Evolutionary conservation across 2,329 filamentous ascomycete genomes (phyloP), one percentile per base, ranked within the genome.

Genomic region (Colletotrichum eremochloae): DNA sequence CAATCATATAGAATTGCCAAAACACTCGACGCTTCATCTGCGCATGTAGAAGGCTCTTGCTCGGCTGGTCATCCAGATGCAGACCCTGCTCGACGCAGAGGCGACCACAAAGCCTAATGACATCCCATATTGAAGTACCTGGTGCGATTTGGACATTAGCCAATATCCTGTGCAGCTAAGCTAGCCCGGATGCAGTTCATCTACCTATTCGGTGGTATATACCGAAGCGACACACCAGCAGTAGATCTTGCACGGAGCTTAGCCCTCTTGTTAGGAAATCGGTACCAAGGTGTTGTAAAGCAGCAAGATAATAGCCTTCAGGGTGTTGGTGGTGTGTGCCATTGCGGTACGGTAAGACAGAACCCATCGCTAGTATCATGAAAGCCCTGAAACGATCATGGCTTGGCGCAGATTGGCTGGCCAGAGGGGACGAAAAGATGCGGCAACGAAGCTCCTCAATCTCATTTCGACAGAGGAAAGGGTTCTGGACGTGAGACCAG

Each of bases 1-100:
- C 83, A 18, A 84, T 80, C n/a, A 84, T 78, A 63, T 85, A 85
- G 73, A 81, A 83, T 50, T 83, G 78, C 84, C 84, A 85, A 72
- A 85, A 86, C 0, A 85, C 79, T 1, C 83, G 76, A 0, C 82
- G 78, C 44, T 77, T 78, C 18, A 81, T 77, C 56, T 85, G 83
- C 40, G 83, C 80, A 14, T 80, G 73, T 7, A 83, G 44, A 0
- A 78, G 74, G 4, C 73, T 67, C 0, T 72, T 61, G 3, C 44
- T 38, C 2, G 63, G 61, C 2, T 62, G 44, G 9, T 74, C 71
- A 20, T 61, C 68, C 7, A 71, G 67, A 69, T 83, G 81, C 1
- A 84, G 76, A 11, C 79, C 79, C 74, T 81, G 77, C 58, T 84
- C 82, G 18, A 84, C 78, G 67, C 82, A 85, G 56, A 83, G 77